Evolutionary conservation across 345 rosid species (phyloP), one percentile per base, ranked within the genome.

Genomic region (Pugionium dolabratum): DNA sequence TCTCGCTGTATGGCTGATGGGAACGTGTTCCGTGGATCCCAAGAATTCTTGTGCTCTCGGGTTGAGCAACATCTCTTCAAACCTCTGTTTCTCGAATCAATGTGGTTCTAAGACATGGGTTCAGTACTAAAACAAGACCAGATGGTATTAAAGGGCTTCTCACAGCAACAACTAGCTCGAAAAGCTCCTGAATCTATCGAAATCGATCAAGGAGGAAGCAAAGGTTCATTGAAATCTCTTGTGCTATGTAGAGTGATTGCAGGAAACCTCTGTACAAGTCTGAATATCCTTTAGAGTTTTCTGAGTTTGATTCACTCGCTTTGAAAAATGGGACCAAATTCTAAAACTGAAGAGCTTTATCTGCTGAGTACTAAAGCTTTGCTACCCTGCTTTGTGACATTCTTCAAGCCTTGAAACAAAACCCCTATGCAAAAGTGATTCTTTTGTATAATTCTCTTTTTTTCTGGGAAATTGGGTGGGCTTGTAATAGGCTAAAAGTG

Each of bases 1-100:
- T 76, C 91, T 9, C 91, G 97, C 0, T 83, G 86, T 67, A 50
- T 79, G 39, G 97, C 92, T 0, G 97, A 88, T 63, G 97, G 95
- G 8, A 90, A 87, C 36, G 92, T 83, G 80, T 79, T 87, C 4
- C 74, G 86, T 49, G 82, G 90, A 31, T 90, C 88, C 72, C 71
- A 84, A 44, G 84, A 85, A 77, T 25, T 58, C 82, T 4, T 90
- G 97, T 58, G 37, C 80, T 3, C 82, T 88, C 0, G 88, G 87
- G n/a, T 32, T 28, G 7, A 45, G 67, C 8, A 62, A 66, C 41
- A 65, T 50, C 10, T 76, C 82, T 36, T 79, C 78, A 27, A 74
- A 76, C 47, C 79, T 81, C 0, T 91, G 95, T 69, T 36, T 62
- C 31, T 66, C 63, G 25, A 71, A 73, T 7, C 69, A 65, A 0